Base-by-base conservation (phyloP, 345 rosid species). In the Fremontodendron californicum region DNA sequence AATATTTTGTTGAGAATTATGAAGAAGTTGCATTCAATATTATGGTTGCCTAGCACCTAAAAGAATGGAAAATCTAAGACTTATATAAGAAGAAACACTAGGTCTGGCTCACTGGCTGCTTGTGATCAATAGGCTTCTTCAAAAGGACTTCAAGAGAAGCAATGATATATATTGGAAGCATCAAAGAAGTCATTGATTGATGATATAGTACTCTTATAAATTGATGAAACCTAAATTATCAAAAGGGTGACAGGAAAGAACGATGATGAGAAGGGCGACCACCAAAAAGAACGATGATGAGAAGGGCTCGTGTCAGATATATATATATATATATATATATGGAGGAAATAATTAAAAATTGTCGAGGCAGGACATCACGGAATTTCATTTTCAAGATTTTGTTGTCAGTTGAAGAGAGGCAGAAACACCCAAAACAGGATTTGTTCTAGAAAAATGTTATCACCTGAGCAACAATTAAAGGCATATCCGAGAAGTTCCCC, bases 381-480 rank as follows among this genome's bases (percentile, higher is more conserved):
- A 40, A 40, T 40, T 40, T 40, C 43, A 40, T 40, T 40, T 40
- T 40, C 10, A 39, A 40, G 52, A 46, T 46, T 46, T 13, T 13
- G 51, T 46, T 12, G 51, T 12, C 51, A 13, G 19, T 49, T 4
- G 16, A 16, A 16, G 55, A 49, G 55, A 49, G 55, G 55, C 21
- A 49, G 21, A 49, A 49, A 49, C 55, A 49, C 7, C 4, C 31
- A 8, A 63, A 33, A 18, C 68, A 63, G 43, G 69, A 64, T 64
- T 18, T 35, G 13, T 35, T 64, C 15, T 1, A 37, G 51, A 46
- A 69, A 69, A 69, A 69, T 25, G n/a, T 74, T 54, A 76, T 77
- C 31, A 87, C 93, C 88, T 88, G 92, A 73, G 91, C 92, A 86
- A 88, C 92, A 77, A 88, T 80, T 5, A 89, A 84, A 81, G 93